These are phyloP conservation scores for Pyrenula massariospora DNA, from an alignment of 495 filamentous ascomycete species.

Conservation along the genomic window DNA sequence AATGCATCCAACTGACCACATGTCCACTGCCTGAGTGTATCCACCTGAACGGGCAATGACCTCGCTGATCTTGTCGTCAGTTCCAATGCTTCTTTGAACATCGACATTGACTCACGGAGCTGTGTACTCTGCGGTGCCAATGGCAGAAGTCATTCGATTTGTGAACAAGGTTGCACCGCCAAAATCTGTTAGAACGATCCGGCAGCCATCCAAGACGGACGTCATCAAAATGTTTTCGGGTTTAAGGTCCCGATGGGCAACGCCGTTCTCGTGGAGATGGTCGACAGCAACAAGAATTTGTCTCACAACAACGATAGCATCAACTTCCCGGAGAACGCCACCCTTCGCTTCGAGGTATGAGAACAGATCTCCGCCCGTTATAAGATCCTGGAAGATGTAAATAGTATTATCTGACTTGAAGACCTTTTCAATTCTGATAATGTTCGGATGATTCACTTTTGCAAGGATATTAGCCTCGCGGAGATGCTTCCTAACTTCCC, in stretches of 20 bases:
- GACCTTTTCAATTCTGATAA: slow-evolving; percentile 42
- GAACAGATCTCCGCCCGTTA: slow-evolving; percentile 54
- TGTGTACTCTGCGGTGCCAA: slow-evolving; percentile 55
- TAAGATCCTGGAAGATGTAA: slow-evolving; percentile 57
- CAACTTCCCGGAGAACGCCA: slow-evolving; percentile 31
- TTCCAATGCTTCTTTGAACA: not conserved
- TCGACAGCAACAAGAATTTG: slow-evolving; percentile 50
- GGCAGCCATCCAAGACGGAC: slow-evolving; percentile 27
- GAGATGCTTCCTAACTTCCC: slow-evolving; percentile 9
- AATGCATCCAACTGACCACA: slow-evolving; percentile 51
- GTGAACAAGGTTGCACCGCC: slow-evolving; percentile 43
- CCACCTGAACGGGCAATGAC: slow-evolving; percentile 19
- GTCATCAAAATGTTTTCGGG: slow-evolving; percentile 59
- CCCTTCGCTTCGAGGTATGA: slow-evolving; percentile 43
- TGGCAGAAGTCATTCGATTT: slow-evolving; percentile 44
- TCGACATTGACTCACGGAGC: slow-evolving; percentile 53
- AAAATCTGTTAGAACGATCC: slow-evolving; percentile 66
- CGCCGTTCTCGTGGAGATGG: slow-evolving; percentile 42
- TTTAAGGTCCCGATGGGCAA: slow-evolving; percentile 60
- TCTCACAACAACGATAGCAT: slow-evolving; percentile 41
- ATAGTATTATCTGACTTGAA: slow-evolving; percentile 36
- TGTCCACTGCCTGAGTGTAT: slow-evolving; percentile 50
- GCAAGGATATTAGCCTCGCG: slow-evolving; percentile 46
- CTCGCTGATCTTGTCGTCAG: slow-evolving; percentile 10
- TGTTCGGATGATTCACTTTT: slow-evolving; percentile 50